Evolutionary conservation across 129 eudicot species (phyloP).

Genomic region (Solidago caesia): DNA sequence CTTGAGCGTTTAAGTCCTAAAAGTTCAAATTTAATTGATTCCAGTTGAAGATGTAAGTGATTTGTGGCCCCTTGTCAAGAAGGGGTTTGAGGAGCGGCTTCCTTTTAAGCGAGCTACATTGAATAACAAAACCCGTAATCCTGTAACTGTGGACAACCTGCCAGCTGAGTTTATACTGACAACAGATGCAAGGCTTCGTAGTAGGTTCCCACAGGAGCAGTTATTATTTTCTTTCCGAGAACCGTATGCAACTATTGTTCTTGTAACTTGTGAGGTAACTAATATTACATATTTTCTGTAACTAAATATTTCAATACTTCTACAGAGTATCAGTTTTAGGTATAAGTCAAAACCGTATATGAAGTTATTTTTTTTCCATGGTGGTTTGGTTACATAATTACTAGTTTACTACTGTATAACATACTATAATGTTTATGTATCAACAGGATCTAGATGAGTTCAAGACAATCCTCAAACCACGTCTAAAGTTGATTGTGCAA

Average conservation of each 20-base stretch:
- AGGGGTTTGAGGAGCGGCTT: constrained; percentile 76
- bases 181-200: constrained; percentile 92
- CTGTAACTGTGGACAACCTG: constrained; percentile 68
- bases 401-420: neutral
- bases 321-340: neutral
- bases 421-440: constrained; percentile 11
- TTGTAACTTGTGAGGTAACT: constrained; percentile 93
- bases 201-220: constrained; percentile 95
- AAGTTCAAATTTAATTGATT: constrained; percentile 9
- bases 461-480: constrained; percentile 95
- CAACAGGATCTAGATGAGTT: constrained; percentile 95
- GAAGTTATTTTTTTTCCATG: neutral
- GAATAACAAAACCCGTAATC: constrained; percentile 94
- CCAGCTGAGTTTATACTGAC: constrained; percentile 86
- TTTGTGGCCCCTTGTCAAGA: constrained; percentile 88
- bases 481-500: constrained; percentile 85
- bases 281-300: constrained; percentile 11
- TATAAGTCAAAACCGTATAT: neutral
- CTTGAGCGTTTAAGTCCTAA: constrained; percentile 14
- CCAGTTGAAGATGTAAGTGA: constrained; percentile 99
- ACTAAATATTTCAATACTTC: neutral
- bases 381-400: no score
- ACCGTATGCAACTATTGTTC: constrained; percentile 92
- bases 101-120: constrained; percentile 73
- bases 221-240: constrained; percentile 93